These are phyloP conservation scores for Microbotryum violaceum DNA, from an alignment of 1,284 basidiomycete species.

Conservation along the genomic window DNA sequence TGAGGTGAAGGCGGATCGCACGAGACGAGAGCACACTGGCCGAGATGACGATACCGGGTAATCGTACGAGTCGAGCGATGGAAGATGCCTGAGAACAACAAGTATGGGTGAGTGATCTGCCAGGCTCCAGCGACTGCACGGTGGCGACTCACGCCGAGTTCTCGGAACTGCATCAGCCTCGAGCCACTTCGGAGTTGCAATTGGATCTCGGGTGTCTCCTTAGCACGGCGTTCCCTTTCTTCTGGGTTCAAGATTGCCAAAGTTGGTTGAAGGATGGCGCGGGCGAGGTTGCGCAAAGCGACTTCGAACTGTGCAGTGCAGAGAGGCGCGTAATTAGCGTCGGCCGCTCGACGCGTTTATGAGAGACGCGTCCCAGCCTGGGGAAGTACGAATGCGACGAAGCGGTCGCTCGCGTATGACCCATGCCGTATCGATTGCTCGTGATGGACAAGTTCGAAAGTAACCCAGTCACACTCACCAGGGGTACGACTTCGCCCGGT, in stretches of 20 bases:
- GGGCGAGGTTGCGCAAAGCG: constrained; percentile 72
- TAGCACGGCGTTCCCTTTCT: constrained; percentile 38
- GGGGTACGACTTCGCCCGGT: constrained; percentile 80
- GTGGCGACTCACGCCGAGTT: constrained; percentile 55
- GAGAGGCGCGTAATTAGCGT: background rate
- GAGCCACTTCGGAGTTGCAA: constrained; percentile 79
- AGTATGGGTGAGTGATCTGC: background rate
- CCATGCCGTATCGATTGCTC: constrained; percentile 5
- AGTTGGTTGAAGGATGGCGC: constrained; percentile 55
- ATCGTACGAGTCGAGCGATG: constrained; percentile 89
- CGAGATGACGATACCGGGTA: constrained; percentile 97
- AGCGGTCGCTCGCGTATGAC: background rate
- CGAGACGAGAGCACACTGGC: constrained; percentile 88
- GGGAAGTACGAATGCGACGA: background rate
- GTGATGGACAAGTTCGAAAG: background rate
- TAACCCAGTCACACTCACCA: constrained; percentile 50
- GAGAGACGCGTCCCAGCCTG: background rate
- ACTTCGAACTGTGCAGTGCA: constrained; percentile 65
- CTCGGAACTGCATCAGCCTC: constrained; percentile 89
- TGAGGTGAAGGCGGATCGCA: constrained; percentile 82
- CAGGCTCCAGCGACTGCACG: background rate
- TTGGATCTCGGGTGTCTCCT: constrained; percentile 77
- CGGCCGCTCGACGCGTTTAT: constrained; percentile 2
- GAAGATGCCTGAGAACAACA: constrained; percentile 59
- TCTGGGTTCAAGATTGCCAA: constrained; percentile 33